Evolutionary conservation across 371 early-diverging fungal species (phyloP), one percentile per base, ranked within the genome.

Genomic region (Mucor plumbeus): DNA sequence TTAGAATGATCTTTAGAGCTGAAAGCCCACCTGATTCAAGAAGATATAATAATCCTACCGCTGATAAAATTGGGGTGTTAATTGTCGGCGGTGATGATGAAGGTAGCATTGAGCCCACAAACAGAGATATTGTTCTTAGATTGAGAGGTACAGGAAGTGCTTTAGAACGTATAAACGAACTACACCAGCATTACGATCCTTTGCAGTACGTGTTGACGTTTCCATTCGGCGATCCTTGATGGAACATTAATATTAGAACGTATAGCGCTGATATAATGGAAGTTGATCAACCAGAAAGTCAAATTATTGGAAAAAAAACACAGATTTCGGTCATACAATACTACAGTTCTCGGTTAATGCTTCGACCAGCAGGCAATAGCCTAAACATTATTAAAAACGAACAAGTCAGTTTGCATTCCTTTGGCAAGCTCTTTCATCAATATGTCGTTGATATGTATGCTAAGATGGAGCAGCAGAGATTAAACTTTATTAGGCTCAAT

Each of bases 71-170:
- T 17, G 58, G 38, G 1, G 60, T 43, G 5, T 10, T 59, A 4
- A 59, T 59, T 43, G 10, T 59, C 6, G 60, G 60, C 36, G 58
- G 39, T 15, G 39, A 39, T 2, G 9, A 58, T 19, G 40, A 40
- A 14, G 11, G 53, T 4, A n/a, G 36, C 38, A 36, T 36, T 17
- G 39, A 58, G 10, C 44, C 44, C 4, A 9, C 4, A 4, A 44
- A 19, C 21, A 26, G 19, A 19, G 33, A 26, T 33, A 26, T 33
- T 21, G 31, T 36, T 17, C 11, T 38, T n/a, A 3, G 31, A 7
- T 53, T 53, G 26, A 53, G 11, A 36, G 15, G 7, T 26, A 11
- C 6, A 7, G 21, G 26, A 7, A 26, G 17, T 53, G 17, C 10
- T 15, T 11, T 26, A 6, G 4, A 8, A 33, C 7, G 26, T 19